Percentiles rank a stretch among this genome's conserved stretches.
These are phyloP conservation scores for Psilocybe sp. DNA, from an alignment of 768 basidiomycete genomes.

Conservation along the genomic window DNA sequence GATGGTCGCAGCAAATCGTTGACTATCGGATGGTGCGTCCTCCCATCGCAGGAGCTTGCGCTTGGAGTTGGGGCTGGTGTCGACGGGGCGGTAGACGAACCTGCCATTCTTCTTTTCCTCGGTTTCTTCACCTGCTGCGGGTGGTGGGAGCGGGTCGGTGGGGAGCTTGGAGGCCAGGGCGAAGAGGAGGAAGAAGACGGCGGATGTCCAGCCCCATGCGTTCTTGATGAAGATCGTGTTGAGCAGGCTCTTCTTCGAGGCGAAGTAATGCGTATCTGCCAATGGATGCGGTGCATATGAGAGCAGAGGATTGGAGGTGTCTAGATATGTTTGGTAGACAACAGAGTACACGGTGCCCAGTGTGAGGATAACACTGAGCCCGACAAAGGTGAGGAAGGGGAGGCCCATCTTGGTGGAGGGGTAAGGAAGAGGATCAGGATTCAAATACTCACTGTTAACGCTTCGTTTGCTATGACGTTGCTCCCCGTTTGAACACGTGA, in stretches of 20 bases:
- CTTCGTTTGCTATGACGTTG: too few relatives aligned
- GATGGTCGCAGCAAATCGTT: conserved; percentile 13
- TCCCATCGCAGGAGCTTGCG: too few relatives aligned
- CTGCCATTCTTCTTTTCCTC: too few relatives aligned
- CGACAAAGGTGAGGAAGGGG: conserved; percentile 12
- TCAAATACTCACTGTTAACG: too few relatives aligned
- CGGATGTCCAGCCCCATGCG: conserved; percentile 89
- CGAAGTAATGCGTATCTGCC: conserved; percentile 65
- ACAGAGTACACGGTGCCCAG: conserved; percentile 69
- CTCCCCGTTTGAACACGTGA: too few relatives aligned
- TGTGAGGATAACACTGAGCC: conserved; percentile 44
- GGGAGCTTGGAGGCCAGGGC: conserved; percentile 35
- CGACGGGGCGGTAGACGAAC: too few relatives aligned
- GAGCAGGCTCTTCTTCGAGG: conserved; percentile 74
- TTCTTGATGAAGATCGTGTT: conserved; percentile 89
- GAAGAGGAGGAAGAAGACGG: conserved; percentile 58
- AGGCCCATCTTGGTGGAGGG: conserved; percentile 16
- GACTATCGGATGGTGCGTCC: too few relatives aligned
- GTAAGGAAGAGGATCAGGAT: background rate
- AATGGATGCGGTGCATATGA: conserved; percentile 70
- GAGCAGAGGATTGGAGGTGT: conserved; percentile 79
- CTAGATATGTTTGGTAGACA: conserved; percentile 65
- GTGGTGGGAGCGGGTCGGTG: conserved; percentile 26
- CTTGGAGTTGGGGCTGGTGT: too few relatives aligned
- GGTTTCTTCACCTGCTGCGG: conserved; percentile 21